Evolutionary conservation across 2,329 filamentous ascomycete genomes (phyloP), one percentile per base, ranked within the genome.

Genomic region (Penicillium sp.): DNA sequence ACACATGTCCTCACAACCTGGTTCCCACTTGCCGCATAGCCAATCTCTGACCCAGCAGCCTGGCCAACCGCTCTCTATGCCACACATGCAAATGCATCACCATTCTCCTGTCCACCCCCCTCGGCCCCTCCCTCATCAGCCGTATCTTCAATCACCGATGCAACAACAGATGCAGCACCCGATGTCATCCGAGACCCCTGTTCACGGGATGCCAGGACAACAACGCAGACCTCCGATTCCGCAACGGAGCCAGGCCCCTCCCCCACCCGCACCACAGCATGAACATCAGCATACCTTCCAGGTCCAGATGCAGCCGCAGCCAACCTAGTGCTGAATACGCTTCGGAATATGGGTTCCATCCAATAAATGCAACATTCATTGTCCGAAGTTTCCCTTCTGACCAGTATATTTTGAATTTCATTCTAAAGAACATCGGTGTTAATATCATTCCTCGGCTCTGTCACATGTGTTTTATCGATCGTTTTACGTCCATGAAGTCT

Each of bases 211-310:
- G 43, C 51, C 57, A 60, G 49, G 48, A 33, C 53, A 58, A 27
- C 55, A 62, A 34, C 51, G 54, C 41, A 25, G 54, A 16, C 25
- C 54, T 23, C 56, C 39, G 53, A 65, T 43, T 23, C 52, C 53
- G 6, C 60, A 57, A 34, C 50, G 34, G 50, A 63, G 33, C 19
- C 63, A 61, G 45, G 60, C 60, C 10, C 67, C 67, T 21, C 49
- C 62, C 2, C 61, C 66, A 5, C 64, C 63, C n/a, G 63, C 67
- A 25, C 62, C 63, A 10, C 68, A 68, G 34, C 62, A 67, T 55
- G 63, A 67, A 39, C 61, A 65, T 27, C 65, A 67, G 38, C 67
- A 68, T 48, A 66, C 63, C 19, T 67, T 67, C 58, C 65, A 67
- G 34, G 55, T 67, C 29, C 62, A 67, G 50, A 57, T 67, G 23